Conservation (phyloP, 2,329 filamentous ascomycete species). For the Pseudogymnoascus sp. region DNA sequence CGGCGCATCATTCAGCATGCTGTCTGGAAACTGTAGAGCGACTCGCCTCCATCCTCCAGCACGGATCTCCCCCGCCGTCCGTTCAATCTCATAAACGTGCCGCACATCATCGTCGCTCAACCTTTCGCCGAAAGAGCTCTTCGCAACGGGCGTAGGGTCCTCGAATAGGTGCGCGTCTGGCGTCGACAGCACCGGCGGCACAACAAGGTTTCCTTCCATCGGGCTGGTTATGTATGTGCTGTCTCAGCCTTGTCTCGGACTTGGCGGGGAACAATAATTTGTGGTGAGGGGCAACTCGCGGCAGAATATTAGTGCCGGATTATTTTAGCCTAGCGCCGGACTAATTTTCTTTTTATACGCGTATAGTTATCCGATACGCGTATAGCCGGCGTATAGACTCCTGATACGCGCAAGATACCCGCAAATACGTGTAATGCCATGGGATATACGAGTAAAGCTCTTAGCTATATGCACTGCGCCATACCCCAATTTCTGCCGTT, state of each 20-base stretch:
- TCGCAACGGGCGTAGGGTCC: constrained; percentile 32
- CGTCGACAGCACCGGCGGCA: constrained; percentile 55
- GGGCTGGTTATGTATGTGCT: neutral
- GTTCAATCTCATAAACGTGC: constrained; percentile 74
- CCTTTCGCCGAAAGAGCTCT: neutral
- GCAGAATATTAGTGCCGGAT: neutral
- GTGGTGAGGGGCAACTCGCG: neutral
- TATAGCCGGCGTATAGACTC: neutral
- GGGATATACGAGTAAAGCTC: neutral
- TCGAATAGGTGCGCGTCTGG: constrained; percentile 53
- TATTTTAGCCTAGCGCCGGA: neutral
- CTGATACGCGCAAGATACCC: neutral
- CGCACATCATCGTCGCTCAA: constrained; percentile 58
- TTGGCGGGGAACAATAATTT: constrained; percentile 10
- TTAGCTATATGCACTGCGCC: neutral
- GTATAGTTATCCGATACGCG: neutral
- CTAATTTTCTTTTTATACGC: neutral
- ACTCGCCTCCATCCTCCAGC: constrained; percentile 64
- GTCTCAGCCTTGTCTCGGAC: neutral
- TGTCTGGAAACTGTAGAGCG: constrained; percentile 91
- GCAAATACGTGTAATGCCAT: neutral
- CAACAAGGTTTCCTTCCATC: constrained; percentile 41
- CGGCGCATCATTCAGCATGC: constrained; percentile 81
- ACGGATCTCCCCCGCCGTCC: constrained; percentile 71
- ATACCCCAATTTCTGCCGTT: neutral